Base-by-base conservation (phyloP, 805 yeast species). In the Pachysolen tannophilus region DNA sequence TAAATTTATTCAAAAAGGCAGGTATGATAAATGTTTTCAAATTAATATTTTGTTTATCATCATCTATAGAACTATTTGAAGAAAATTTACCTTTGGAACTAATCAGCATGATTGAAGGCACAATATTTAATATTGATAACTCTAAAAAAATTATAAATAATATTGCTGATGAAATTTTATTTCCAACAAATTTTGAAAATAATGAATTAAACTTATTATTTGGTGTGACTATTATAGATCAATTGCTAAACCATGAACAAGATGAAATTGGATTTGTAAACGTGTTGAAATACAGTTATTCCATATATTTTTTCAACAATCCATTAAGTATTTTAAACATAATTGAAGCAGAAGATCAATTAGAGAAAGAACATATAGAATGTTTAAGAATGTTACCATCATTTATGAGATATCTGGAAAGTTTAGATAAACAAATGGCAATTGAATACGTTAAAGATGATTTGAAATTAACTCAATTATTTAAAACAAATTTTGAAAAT, bases 141-240 rank as follows among this genome's bases (percentile, higher is more conserved):
- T 52, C 63, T 2, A 46, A 45, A 23, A 49, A 48, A 25, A 49
- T 58, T 2, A 51, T 58, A 10, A 47, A 47, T 20, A 45, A 50
- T 31, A 50, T 58, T 23, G 50, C 55, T 50, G 56, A 56, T 30
- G 46, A 53, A 33, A 38, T 57, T 20, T 38, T 58, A 17, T 47
- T 59, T 21, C 53, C 52, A 36, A 54, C 32, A 26, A 28, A 37
- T 8, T 15, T 35, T 19, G 35, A 37, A 16, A 26, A 28, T 20
- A 26, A 20, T 15, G 13, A 13, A 5, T 23, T 23, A 5, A 37
- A 37, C 21, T 18, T 37, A 4, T 19, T 37, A n/a, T 29, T 37
- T 5, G 70, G 69, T 3, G 69, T 70, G 6, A 58, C 68, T 3
- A 68, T 69, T 8, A 47, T 63, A 41, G 63, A 62, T 39, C 66